Conservation (phyloP, 495 filamentous ascomycete species). For the Xylaria sp. region DNA sequence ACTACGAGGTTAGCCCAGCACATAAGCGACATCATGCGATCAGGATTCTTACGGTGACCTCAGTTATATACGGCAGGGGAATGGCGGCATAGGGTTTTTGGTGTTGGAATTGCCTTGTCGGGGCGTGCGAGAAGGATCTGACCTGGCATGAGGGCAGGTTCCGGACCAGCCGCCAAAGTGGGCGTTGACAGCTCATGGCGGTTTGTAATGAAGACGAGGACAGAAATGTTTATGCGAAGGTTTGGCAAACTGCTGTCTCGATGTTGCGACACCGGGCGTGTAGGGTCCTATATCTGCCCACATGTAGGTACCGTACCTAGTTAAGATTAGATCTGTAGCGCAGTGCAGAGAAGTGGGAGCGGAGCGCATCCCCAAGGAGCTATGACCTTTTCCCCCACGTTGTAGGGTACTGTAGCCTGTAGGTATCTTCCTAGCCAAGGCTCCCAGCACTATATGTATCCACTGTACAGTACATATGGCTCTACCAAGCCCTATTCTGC, state of each 20-base stretch:
- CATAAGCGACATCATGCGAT: slow-evolving; percentile 1
- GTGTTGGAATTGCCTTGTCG: slow-evolving; percentile 32
- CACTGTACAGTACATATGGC: too few species aligned
- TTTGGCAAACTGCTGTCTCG: not conserved
- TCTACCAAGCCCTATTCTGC: not conserved
- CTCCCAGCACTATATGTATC: too few species aligned
- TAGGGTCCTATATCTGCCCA: too few species aligned
- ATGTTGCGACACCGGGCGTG: not conserved
- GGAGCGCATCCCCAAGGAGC: not conserved
- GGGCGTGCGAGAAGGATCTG: slow-evolving; percentile 50
- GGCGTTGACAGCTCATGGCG: slow-evolving; percentile 44
- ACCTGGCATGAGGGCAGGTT: slow-evolving; percentile 33
- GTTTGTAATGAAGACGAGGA: not conserved
- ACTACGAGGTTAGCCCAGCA: slow-evolving; percentile 62
- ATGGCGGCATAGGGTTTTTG: slow-evolving; percentile 62
- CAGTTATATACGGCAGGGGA: slow-evolving; percentile 76
- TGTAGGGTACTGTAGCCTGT: not conserved
- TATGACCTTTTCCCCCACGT: not conserved
- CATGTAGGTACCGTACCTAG: too few species aligned
- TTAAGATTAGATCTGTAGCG: not conserved
- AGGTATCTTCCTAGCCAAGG: not conserved
- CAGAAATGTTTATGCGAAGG: not conserved
- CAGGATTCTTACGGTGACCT: slow-evolving; percentile 74
- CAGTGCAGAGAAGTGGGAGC: not conserved
- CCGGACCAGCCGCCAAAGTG: slow-evolving; percentile 43